These are phyloP conservation scores for Eucalyptus regnans DNA, from an alignment of 345 rosid species.

Conservation along the genomic window DNA sequence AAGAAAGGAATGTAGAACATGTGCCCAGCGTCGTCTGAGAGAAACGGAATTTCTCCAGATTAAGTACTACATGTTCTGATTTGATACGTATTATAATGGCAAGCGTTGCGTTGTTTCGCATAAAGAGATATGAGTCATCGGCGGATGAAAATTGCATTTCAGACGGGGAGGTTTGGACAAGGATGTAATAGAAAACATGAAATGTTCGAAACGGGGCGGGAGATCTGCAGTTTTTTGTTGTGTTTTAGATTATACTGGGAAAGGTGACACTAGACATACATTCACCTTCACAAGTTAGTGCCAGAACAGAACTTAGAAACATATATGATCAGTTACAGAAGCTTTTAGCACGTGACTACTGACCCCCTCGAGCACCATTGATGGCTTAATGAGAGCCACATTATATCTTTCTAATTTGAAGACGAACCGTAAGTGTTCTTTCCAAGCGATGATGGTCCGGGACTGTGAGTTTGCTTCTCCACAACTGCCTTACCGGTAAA, in stretches of 20 bases:
- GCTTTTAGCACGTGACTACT: not conserved
- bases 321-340: not conserved
- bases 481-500: conserved; percentile 12
- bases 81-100: not conserved
- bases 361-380: not conserved
- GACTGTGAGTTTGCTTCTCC: conserved; percentile 26
- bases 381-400: not conserved
- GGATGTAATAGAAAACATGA: not conserved
- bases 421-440: conserved; percentile 13
- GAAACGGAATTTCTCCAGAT: not conserved
- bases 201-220: not conserved
- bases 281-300: not conserved
- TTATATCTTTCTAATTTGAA: not conserved
- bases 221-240: not conserved
- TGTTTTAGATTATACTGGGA: not conserved
- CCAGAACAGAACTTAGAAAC: not conserved
- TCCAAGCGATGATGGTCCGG: conserved; percentile 41
- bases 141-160: not conserved
- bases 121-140: not conserved
- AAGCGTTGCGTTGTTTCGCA: not conserved
- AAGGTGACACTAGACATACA: not conserved
- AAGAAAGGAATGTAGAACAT: not conserved
- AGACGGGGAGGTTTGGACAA: not conserved
- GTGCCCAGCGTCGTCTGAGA: not conserved
- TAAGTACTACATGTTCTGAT: not conserved